A percentile compares a stretch with the other conserved stretches of the same genome.
These are phyloP conservation scores for Aspergillus heteromorphus DNA, from an alignment of 495 filamentous ascomycete species.

Conservation along the genomic window DNA sequence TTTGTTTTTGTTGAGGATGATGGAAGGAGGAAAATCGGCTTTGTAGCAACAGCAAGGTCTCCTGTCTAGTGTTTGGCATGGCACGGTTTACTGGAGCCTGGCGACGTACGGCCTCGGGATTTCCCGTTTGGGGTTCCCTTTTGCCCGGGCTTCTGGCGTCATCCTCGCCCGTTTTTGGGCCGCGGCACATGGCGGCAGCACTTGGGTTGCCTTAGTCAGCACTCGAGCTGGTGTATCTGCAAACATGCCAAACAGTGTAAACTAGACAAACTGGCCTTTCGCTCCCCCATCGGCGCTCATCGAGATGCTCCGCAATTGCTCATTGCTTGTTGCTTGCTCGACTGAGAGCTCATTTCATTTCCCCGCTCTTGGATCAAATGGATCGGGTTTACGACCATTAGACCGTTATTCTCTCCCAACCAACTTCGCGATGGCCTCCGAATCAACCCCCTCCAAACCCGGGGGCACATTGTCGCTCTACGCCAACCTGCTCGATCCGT, in stretches of 20 bases:
- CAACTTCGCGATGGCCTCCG: conserved; percentile 27
- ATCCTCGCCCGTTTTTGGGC: too few relatives aligned
- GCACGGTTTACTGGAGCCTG: too few relatives aligned
- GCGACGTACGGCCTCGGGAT: neutral
- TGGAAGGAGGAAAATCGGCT: neutral
- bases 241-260: neutral
- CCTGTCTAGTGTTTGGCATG: too few relatives aligned
- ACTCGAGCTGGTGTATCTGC: neutral
- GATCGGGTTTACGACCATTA: neutral
- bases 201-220: neutral
- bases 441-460: conserved; percentile 27
- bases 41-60: neutral
- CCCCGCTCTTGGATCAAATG: neutral
- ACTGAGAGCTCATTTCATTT: neutral
- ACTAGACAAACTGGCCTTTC: conserved; percentile 6
- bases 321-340: neutral
- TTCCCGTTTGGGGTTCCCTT: neutral
- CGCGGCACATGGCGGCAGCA: too few relatives aligned
- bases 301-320: neutral
- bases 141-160: neutral
- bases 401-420: neutral
- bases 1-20: neutral
- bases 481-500: conserved; percentile 56
- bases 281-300: neutral
- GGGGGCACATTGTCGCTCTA: conserved; percentile 54